Evolutionary conservation across 805 yeast genomes (phyloP).

Genomic region (Candida silvicultrix): DNA sequence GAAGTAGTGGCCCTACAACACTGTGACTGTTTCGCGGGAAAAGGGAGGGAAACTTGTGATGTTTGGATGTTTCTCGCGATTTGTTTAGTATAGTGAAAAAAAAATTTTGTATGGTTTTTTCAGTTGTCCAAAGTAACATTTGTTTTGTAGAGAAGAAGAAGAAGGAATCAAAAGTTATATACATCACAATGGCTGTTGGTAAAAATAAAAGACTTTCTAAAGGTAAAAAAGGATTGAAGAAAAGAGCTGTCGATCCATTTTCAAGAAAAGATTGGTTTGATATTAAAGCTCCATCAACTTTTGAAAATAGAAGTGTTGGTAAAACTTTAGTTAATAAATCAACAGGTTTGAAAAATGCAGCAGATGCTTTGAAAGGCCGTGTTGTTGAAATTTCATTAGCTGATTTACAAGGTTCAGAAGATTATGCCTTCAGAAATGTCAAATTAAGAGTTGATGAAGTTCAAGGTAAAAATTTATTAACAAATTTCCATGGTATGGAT

Average conservation of each 20-base stretch:
- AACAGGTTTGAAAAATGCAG: slow-evolving; percentile 96
- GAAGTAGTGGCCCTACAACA: background rate
- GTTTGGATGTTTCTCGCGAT: background rate
- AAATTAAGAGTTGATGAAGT: slow-evolving; percentile 98
- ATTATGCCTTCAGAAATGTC: slow-evolving; percentile 96
- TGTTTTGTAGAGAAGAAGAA: no score
- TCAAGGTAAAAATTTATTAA: slow-evolving; percentile 96
- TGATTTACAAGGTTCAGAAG: slow-evolving; percentile 98
- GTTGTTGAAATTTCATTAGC: slow-evolving; percentile 93
- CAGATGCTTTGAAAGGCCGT: slow-evolving; percentile 97
- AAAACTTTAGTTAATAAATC: slow-evolving; percentile 98
- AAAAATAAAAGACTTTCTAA: slow-evolving; percentile 75
- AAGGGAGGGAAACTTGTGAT: background rate
- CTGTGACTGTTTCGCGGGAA: background rate
- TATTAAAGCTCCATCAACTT: slow-evolving; percentile 94
- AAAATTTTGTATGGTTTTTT: background rate
- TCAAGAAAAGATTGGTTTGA: slow-evolving; percentile 96
- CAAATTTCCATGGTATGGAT: slow-evolving; percentile 99
- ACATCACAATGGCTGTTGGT: slow-evolving; percentile 72
- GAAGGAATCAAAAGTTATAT: slow-evolving; percentile 1
- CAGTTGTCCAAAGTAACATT: no score
- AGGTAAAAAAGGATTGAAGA: slow-evolving; percentile 97
- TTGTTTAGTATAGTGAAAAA: background rate
- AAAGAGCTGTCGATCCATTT: slow-evolving; percentile 98
- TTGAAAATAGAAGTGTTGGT: slow-evolving; percentile 96